phyloP scores from a whole-genome alignment of 2,329 filamentous ascomycete species.

The Sclerotinia glacialis region DNA sequence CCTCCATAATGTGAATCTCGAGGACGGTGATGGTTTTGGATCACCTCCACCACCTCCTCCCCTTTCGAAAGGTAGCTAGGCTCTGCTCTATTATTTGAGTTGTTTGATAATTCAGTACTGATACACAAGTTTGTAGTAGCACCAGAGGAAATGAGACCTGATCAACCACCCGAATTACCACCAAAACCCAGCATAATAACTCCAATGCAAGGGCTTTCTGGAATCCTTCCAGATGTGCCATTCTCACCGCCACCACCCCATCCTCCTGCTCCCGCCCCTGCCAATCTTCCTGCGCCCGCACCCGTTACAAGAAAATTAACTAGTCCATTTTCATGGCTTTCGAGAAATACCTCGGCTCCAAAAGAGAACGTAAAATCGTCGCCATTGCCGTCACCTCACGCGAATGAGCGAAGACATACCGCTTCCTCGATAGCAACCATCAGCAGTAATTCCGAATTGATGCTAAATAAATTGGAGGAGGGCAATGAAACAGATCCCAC shows the following conservation, averaged over 20 bases:
- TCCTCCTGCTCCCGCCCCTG: slow-evolving; percentile 25
- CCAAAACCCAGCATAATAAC: slow-evolving; percentile 42
- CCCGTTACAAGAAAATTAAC: slow-evolving; percentile 66
- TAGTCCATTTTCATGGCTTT: slow-evolving; percentile 84
- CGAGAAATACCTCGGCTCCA: slow-evolving; percentile 61
- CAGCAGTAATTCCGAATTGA: slow-evolving; percentile 77
- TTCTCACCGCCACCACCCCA: slow-evolving; percentile 59
- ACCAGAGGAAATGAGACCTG: slow-evolving; percentile 36
- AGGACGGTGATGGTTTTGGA: slow-evolving; percentile 34
- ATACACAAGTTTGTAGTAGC: slow-evolving; percentile 26
- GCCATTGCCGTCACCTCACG: slow-evolving; percentile 43
- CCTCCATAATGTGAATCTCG: slow-evolving; percentile 64
- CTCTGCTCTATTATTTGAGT: neutral
- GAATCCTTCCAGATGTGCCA: slow-evolving; percentile 67
- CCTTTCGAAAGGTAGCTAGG: slow-evolving; percentile 17
- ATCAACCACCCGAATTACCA: slow-evolving; percentile 28
- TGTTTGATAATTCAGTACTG: neutral
- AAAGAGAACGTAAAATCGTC: slow-evolving; percentile 55
- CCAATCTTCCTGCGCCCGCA: slow-evolving; percentile 32
- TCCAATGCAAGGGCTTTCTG: slow-evolving; percentile 65
- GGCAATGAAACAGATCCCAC: slow-evolving; percentile 63
- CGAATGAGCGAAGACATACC: slow-evolving; percentile 63
- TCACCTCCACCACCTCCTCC: slow-evolving; percentile 25
- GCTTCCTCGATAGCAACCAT: slow-evolving; percentile 76
- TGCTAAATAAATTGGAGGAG: slow-evolving; percentile 73